Percentiles rank a stretch among this genome's conserved stretches.
Conservation (phyloP, 768 basidiomycete genomes). For the Xanthoconium stramineum region DNA sequence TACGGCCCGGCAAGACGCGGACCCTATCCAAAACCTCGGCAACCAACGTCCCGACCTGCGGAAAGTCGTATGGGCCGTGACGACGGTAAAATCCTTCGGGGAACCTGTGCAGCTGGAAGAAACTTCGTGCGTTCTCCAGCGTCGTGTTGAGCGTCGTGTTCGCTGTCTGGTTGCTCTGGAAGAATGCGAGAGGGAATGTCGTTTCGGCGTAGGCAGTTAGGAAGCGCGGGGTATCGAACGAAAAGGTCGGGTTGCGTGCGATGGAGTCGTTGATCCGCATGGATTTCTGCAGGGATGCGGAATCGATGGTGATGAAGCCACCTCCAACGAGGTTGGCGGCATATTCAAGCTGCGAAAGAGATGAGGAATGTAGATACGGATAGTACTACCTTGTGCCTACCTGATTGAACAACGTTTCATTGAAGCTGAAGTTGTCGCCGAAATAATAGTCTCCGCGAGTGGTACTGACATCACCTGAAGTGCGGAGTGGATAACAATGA, state of each 20-base stretch:
- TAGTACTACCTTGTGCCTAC: not conserved
- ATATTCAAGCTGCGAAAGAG: conserved; percentile 7
- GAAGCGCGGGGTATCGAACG: conserved; percentile 19
- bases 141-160: conserved; percentile 16
- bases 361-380: not conserved
- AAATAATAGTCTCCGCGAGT: conserved; percentile 26
- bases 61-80: conserved; percentile 9
- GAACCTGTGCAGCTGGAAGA: conserved; percentile 17
- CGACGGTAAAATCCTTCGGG: conserved; percentile 20
- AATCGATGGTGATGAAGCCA: conserved; percentile 21
- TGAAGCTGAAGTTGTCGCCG: conserved; percentile 24
- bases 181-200: conserved; percentile 25
- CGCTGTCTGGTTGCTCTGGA: conserved; percentile 21
- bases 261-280: conserved; percentile 26
- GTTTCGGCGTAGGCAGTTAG: conserved; percentile 21
- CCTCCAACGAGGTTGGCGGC: conserved; percentile 19
- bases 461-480: conserved; percentile 23
- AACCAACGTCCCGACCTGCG: conserved; percentile 1
- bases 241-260: conserved; percentile 22
- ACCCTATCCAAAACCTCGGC: not conserved
- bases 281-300: conserved; percentile 18
- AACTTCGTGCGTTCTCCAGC: conserved; percentile 17
- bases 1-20: not conserved
- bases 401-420: conserved; percentile 24
- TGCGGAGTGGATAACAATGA: not conserved